Conservation (phyloP, 345 rosid genomes). For the Triadica sebifera region DNA sequence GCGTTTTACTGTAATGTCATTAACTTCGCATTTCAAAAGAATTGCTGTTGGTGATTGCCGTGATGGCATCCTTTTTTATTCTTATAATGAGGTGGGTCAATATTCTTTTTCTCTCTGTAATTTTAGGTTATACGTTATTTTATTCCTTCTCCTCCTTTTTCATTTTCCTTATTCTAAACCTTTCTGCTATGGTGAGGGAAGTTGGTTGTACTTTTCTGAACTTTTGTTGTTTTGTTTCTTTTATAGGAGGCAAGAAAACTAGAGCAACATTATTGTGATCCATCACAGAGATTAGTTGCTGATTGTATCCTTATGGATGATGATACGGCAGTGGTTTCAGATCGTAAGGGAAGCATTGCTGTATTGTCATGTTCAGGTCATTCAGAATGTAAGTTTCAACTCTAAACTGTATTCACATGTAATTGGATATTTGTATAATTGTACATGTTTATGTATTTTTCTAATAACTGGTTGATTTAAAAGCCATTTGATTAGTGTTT, state of each 20-base stretch:
- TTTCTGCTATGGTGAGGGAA: neutral
- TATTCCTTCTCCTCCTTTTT: neutral
- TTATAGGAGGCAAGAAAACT: constrained; percentile 72
- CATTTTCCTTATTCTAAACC: neutral
- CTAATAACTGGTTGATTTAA: neutral
- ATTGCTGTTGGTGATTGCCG: constrained; percentile 99
- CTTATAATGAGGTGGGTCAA: constrained; percentile 72
- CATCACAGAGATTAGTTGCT: constrained; percentile 94
- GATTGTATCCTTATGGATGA: constrained; percentile 81
- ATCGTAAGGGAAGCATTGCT: constrained; percentile 93
- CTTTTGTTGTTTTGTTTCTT: constrained; percentile 14
- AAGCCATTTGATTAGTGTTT: no score
- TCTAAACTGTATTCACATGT: neutral
- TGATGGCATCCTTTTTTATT: constrained; percentile 90
- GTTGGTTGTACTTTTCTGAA: constrained; percentile 16
- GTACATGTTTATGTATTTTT: neutral
- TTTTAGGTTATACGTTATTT: neutral
- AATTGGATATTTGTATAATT: neutral
- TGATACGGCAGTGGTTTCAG: constrained; percentile 89
- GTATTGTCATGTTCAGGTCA: constrained; percentile 74
- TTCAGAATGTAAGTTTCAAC: constrained; percentile 46
- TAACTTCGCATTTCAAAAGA: constrained; percentile 74
- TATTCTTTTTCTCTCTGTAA: neutral
- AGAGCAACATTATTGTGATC: constrained; percentile 86
- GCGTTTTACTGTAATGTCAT: constrained; percentile 79